Conservation (phyloP, 2,329 filamentous ascomycete species). For the Chaetomium olivaceum region DNA sequence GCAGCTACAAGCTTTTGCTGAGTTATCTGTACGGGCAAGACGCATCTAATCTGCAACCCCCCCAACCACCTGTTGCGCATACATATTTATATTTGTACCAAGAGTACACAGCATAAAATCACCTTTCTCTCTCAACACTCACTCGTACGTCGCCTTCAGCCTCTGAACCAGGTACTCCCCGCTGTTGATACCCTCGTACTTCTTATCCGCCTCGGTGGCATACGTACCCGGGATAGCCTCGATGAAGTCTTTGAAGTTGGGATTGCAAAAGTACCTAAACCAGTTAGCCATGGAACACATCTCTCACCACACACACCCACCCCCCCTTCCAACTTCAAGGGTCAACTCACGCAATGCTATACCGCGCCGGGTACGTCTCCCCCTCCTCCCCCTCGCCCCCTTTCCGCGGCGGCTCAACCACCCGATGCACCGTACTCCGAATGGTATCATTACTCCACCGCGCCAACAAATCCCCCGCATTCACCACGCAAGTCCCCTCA, state of each 20-base stretch:
- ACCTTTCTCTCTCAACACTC: too few species aligned
- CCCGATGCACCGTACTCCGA: conserved; percentile 85
- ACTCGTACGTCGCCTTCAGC: conserved; percentile 70
- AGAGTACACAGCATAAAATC: too few species aligned
- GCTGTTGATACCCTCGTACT: conserved; percentile 75
- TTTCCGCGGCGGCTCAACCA: conserved; percentile 74
- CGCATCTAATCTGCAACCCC: too few species aligned
- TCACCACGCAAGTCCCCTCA: conserved; percentile 78
- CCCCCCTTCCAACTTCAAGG: background rate
- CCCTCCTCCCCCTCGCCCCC: conserved; percentile 29
- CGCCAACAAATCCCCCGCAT: conserved; percentile 82
- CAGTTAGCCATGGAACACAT: background rate
- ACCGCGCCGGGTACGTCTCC: conserved; percentile 70
- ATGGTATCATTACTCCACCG: conserved; percentile 91
- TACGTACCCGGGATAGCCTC: conserved; percentile 82
- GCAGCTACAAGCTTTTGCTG: too few species aligned
- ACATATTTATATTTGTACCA: too few species aligned
- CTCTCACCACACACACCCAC: background rate
- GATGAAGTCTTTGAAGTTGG: conserved; percentile 73
- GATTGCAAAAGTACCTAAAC: conserved; percentile 79
- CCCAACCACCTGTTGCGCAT: too few species aligned
- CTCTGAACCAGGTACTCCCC: conserved; percentile 80
- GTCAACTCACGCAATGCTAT: conserved; percentile 75
- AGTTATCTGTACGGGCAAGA: background rate
- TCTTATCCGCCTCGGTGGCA: conserved; percentile 63